Evolutionary conservation across 164 flowering plant genomes (phyloP).

Genomic region (Akebia trifoliata): DNA sequence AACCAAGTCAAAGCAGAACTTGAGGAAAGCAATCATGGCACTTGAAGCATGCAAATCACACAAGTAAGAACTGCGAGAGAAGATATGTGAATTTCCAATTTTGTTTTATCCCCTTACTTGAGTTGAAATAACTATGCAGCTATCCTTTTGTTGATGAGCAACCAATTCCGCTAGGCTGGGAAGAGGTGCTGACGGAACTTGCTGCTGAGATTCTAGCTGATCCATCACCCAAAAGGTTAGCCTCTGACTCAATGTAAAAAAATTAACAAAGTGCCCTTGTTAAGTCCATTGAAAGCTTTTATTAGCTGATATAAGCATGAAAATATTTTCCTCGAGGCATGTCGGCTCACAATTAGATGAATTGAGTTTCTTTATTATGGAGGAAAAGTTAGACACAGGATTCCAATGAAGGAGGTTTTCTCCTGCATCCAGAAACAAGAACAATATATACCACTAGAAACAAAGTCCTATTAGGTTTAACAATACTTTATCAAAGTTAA

Average conservation of each 20-base stretch:
- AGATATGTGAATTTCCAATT: neutral
- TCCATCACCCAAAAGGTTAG: slow-evolving; percentile 50
- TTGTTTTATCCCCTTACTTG: slow-evolving; percentile 12
- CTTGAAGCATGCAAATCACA: slow-evolving; percentile 82
- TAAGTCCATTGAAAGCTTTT: neutral
- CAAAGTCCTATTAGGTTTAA: too few relatives aligned
- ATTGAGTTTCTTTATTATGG: too few relatives aligned
- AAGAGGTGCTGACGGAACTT: slow-evolving; percentile 54
- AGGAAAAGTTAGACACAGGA: too few relatives aligned
- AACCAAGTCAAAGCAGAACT: slow-evolving; percentile 57
- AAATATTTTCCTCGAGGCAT: neutral
- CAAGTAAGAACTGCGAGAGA: slow-evolving; percentile 35
- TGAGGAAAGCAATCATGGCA: slow-evolving; percentile 72
- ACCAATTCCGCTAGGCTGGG: slow-evolving; percentile 77
- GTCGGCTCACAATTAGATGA: too few relatives aligned
- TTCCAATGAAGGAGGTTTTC: too few relatives aligned
- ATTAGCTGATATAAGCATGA: neutral
- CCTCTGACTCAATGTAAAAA: neutral
- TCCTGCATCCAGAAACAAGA: neutral
- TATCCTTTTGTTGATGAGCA: slow-evolving; percentile 72
- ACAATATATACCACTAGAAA: too few relatives aligned
- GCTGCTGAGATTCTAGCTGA: slow-evolving; percentile 57
- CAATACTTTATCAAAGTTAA: too few relatives aligned
- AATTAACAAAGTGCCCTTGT: neutral
- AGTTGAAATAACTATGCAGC: slow-evolving; percentile 25